Conservation (phyloP, 1,284 basidiomycete species). For the Moesziomyces antarcticus region DNA sequence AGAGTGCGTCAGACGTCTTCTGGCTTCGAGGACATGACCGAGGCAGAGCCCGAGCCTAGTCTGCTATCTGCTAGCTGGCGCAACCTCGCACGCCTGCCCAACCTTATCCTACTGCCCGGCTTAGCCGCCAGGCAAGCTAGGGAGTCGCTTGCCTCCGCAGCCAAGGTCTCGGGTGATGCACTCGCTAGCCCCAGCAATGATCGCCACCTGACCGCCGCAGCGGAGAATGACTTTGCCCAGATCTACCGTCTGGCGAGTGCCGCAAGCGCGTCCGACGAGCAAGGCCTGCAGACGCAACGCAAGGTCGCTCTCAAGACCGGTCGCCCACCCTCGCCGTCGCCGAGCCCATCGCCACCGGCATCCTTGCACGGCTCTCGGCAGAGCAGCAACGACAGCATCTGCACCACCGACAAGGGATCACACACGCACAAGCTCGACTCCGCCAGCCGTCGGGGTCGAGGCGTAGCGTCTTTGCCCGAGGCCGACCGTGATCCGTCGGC, state of each 20-base stretch:
- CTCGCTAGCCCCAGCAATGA: neutral
- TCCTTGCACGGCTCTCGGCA: slow-evolving; percentile 36
- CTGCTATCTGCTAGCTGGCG: slow-evolving; percentile 49
- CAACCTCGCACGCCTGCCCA: slow-evolving; percentile 41
- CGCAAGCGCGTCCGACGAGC: slow-evolving; percentile 1
- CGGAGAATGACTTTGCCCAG: slow-evolving; percentile 32
- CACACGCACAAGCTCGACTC: neutral
- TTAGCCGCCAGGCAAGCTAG: slow-evolving; percentile 38
- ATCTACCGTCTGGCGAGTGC: slow-evolving; percentile 32
- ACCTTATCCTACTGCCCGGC: slow-evolving; percentile 48
- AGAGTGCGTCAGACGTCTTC: slow-evolving; percentile 30
- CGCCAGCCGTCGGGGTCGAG: slow-evolving; percentile 22
- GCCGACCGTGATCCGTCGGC: slow-evolving; percentile 52
- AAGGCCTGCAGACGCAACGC: slow-evolving; percentile 24
- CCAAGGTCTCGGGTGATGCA: slow-evolving; percentile 8
- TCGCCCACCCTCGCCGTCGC: slow-evolving; percentile 36
- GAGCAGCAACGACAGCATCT: slow-evolving; percentile 42
- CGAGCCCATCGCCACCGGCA: slow-evolving; percentile 32
- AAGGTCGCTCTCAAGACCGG: slow-evolving; percentile 28
- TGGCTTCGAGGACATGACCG: slow-evolving; percentile 23
- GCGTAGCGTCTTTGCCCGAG: slow-evolving; percentile 40
- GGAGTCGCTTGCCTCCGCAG: slow-evolving; percentile 17
- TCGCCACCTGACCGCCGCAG: neutral
- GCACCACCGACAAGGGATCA: slow-evolving; percentile 7
- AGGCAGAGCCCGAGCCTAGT: slow-evolving; percentile 11